Percentiles rank a stretch among this genome's conserved stretches.
Evolutionary conservation across 768 basidiomycete species (phyloP).

Genomic region (Suillus decipiens): DNA sequence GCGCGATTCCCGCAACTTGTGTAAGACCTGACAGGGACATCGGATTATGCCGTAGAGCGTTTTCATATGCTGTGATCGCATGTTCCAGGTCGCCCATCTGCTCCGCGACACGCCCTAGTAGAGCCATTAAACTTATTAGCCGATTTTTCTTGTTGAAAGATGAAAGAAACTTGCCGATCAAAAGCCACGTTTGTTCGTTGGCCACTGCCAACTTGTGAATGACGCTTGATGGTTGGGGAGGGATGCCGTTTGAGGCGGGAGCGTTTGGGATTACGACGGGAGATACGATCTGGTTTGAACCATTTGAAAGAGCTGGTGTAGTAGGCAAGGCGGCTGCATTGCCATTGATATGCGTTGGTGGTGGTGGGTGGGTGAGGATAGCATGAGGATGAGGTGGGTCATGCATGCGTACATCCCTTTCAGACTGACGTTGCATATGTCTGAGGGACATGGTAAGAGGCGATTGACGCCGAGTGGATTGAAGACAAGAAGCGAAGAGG

Average conservation of each 20-base stretch:
- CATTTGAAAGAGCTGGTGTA: conserved; percentile 49
- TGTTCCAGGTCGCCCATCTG: conserved; percentile 94
- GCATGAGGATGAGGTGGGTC: conserved; percentile 52
- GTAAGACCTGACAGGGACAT: conserved; percentile 87
- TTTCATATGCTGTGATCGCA: conserved; percentile 91
- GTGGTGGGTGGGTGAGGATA: conserved; percentile 44
- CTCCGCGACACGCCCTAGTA: conserved; percentile 89
- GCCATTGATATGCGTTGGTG: conserved; percentile 49
- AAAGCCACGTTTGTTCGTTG: conserved; percentile 94
- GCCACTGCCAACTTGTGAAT: conserved; percentile 80
- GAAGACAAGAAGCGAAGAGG: conserved; percentile 41
- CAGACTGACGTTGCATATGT: conserved; percentile 59
- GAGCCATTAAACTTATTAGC: conserved; percentile 19
- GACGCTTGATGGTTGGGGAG: conserved; percentile 37
- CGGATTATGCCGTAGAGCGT: conserved; percentile 93
- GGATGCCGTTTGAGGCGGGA: conserved; percentile 28
- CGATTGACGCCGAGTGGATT: conserved; percentile 28
- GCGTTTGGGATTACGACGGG: conserved; percentile 45
- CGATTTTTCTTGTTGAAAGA: neutral
- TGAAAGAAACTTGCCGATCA: conserved; percentile 64
- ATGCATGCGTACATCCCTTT: conserved; percentile 65
- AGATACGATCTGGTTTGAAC: conserved; percentile 44
- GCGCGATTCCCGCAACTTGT: conserved; percentile 93
- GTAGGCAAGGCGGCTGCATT: conserved; percentile 41
- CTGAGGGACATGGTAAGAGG: conserved; percentile 55